Conservation (phyloP, 2,329 filamentous ascomycete genomes). For the Calcarisporium arbuscula region DNA sequence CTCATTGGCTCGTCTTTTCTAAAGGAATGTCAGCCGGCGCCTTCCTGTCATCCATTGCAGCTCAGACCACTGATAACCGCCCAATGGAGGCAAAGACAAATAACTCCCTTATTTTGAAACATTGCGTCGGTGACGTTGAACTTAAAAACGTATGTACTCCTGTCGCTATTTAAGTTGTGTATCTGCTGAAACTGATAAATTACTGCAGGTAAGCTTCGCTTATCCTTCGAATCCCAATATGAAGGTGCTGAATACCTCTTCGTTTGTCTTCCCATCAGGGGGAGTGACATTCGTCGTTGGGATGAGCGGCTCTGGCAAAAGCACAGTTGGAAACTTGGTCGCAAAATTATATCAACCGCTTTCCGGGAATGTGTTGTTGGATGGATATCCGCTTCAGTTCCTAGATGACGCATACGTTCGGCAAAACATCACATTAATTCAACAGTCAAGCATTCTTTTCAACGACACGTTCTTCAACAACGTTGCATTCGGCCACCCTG, state of each 20-base stretch:
- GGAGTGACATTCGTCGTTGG: conserved; percentile 78
- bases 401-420: conserved; percentile 69
- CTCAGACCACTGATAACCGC: conserved; percentile 15
- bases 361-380: conserved; percentile 61
- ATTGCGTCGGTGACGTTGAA: conserved; percentile 61
- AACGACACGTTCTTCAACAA: conserved; percentile 74
- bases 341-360: conserved; percentile 67
- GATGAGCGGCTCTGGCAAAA: conserved; percentile 85
- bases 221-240: conserved; percentile 66
- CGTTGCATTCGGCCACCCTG: conserved; percentile 61
- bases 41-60: conserved; percentile 46
- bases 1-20: conserved; percentile 69
- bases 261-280: conserved; percentile 65
- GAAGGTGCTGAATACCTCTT: conserved; percentile 52
- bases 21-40: conserved; percentile 73
- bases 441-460: conserved; percentile 78
- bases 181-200: conserved; percentile 9
- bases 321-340: conserved; percentile 75
- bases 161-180: not conserved
- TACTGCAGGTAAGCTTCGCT: conserved; percentile 63
- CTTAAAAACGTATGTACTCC: conserved; percentile 55
- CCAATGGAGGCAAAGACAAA: conserved; percentile 5
- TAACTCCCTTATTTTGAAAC: conserved; percentile 21
- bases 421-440: conserved; percentile 70
- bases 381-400: conserved; percentile 53